A percentile compares a stretch with the other conserved stretches of the same genome.
These are phyloP conservation scores for Fusarium dlaminii DNA, from an alignment of 2,329 filamentous ascomycete species.

Conservation along the genomic window DNA sequence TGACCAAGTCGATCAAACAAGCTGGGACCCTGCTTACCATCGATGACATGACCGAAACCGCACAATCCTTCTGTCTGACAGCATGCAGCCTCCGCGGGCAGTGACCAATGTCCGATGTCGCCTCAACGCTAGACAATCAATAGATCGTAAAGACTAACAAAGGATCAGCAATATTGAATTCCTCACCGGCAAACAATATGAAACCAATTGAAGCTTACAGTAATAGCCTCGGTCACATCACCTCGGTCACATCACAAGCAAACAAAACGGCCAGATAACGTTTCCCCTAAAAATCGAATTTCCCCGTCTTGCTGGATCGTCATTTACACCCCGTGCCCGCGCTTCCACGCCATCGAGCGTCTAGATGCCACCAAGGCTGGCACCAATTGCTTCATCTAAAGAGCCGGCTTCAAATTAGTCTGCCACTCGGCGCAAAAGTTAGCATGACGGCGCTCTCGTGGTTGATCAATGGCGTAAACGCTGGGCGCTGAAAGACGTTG, in stretches of 20 bases:
- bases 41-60: slow-evolving; percentile 6
- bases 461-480: slow-evolving; percentile 26
- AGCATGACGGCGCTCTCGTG: slow-evolving; percentile 22
- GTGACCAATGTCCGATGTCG: slow-evolving; percentile 1
- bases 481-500: slow-evolving; percentile 28
- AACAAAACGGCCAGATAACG: background rate
- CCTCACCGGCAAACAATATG: background rate
- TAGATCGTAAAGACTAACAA: background rate
- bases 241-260: slow-evolving; percentile 17
- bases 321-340: slow-evolving; percentile 17
- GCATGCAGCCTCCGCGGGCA: background rate
- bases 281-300: slow-evolving; percentile 4
- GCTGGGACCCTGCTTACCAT: background rate
- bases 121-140: background rate
- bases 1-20: slow-evolving; percentile 28
- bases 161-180: slow-evolving; percentile 1
- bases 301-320: slow-evolving; percentile 26
- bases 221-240: background rate
- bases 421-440: slow-evolving; percentile 26
- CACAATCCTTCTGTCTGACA: slow-evolving; percentile 10
- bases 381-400: slow-evolving; percentile 25
- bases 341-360: slow-evolving; percentile 24
- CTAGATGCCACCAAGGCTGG: slow-evolving; percentile 30
- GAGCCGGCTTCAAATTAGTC: slow-evolving; percentile 31
- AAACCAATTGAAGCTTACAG: background rate